Conservation (phyloP, 108 stramenopile species). For the Discostella pseudostelligera region DNA sequence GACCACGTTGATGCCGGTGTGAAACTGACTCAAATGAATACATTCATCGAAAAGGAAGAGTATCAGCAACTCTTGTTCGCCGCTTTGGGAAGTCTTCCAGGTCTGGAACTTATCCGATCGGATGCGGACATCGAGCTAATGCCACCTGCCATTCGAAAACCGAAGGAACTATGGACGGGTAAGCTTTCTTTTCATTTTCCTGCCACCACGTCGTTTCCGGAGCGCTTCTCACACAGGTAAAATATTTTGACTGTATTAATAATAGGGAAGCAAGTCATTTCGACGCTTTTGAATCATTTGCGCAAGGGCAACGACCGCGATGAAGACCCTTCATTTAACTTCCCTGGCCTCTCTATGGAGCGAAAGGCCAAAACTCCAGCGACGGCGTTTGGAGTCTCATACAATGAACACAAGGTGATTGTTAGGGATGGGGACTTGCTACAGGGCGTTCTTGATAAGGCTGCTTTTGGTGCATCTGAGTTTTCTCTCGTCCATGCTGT, state of each 20-base stretch:
- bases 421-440: conserved; percentile 92
- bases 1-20: conserved; percentile 98
- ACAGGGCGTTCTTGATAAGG: conserved; percentile 96
- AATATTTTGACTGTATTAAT: neutral
- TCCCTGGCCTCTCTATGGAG: conserved; percentile 85
- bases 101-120: conserved; percentile 84
- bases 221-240: neutral
- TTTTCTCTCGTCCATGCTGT: conserved; percentile 95
- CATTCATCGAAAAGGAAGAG: conserved; percentile 90
- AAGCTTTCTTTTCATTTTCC: neutral
- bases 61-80: conserved; percentile 96
- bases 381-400: conserved; percentile 80
- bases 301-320: conserved; percentile 83
- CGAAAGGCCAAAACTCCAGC: conserved; percentile 93
- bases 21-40: conserved; percentile 91
- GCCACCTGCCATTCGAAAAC: conserved; percentile 95
- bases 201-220: too few relatives aligned
- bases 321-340: conserved; percentile 36
- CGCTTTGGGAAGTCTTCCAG: conserved; percentile 84
- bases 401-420: conserved; percentile 90
- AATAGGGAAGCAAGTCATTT: conserved; percentile 88
- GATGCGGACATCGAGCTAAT: conserved; percentile 78
- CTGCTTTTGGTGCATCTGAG: conserved; percentile 92
- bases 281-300: conserved; percentile 80
- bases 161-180: conserved; percentile 92